Conservation (phyloP, 2,329 filamentous ascomycete species). For the Neoarthrinium moseri region DNA sequence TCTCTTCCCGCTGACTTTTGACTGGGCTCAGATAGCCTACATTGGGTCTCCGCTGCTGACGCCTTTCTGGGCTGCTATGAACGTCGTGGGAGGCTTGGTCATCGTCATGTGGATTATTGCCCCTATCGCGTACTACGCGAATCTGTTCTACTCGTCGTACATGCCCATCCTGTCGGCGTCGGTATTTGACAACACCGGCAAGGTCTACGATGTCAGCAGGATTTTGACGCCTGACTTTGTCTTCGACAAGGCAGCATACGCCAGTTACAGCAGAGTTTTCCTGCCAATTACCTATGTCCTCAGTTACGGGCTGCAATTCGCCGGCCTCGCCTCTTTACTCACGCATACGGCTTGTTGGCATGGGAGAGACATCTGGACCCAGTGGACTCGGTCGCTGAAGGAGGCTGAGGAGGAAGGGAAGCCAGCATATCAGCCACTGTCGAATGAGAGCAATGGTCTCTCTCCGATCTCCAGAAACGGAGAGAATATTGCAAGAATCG, state of each 20-base stretch:
- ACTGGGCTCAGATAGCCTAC: slow-evolving; percentile 88
- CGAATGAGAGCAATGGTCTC: slow-evolving; percentile 17
- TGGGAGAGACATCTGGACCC: slow-evolving; percentile 75
- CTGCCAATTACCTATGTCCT: slow-evolving; percentile 84
- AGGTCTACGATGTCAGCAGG: slow-evolving; percentile 76
- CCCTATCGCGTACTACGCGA: slow-evolving; percentile 77
- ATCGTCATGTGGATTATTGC: slow-evolving; percentile 84
- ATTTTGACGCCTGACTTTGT: slow-evolving; percentile 77
- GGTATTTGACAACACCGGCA: slow-evolving; percentile 82
- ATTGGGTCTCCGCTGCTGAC: slow-evolving; percentile 83
- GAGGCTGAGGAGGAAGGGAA: slow-evolving; percentile 56
- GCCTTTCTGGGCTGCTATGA: slow-evolving; percentile 84
- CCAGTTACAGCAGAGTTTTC: slow-evolving; percentile 80
- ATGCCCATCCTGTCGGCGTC: slow-evolving; percentile 83
- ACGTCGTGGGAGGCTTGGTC: slow-evolving; percentile 77
- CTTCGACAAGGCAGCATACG: slow-evolving; percentile 75
- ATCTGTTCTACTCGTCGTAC: slow-evolving; percentile 77
- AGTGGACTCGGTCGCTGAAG: slow-evolving; percentile 68
- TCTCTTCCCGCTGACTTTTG: slow-evolving; percentile 82
- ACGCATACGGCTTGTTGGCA: slow-evolving; percentile 85
- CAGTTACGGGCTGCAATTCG: slow-evolving; percentile 85
- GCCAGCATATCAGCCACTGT: slow-evolving; percentile 52
- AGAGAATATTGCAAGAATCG: slow-evolving; percentile 6
- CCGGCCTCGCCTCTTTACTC: slow-evolving; percentile 73
- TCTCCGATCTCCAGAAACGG: slow-evolving; percentile 19